Evolutionary conservation across 2,329 filamentous ascomycete species (phyloP).

Genomic region (Alternaria sp.): DNA sequence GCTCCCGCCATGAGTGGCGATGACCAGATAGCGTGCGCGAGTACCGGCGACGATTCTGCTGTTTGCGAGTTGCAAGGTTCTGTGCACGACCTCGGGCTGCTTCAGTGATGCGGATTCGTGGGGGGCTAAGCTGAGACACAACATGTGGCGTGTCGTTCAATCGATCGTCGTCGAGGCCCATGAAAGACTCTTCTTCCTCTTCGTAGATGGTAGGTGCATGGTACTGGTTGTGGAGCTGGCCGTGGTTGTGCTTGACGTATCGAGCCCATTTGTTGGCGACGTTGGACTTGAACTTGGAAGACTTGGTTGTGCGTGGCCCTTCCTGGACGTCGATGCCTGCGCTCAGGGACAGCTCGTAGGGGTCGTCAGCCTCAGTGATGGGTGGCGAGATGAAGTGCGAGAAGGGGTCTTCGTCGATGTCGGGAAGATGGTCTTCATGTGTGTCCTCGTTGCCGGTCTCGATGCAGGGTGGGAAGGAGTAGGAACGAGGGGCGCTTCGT

Average conservation of each 20-base stretch:
- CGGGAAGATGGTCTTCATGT: slow-evolving; percentile 38
- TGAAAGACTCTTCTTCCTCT: slow-evolving; percentile 51
- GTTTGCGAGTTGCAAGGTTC: slow-evolving; percentile 46
- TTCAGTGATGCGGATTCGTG: slow-evolving; percentile 42
- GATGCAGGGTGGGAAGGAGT: slow-evolving; percentile 49
- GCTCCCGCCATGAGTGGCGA: slow-evolving; percentile 54
- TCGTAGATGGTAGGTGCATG: slow-evolving; percentile 40
- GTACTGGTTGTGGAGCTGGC: slow-evolving; percentile 44
- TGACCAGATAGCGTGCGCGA: slow-evolving; percentile 52
- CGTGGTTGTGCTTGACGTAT: slow-evolving; percentile 51
- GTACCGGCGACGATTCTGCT: slow-evolving; percentile 41
- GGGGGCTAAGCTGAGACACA: slow-evolving; percentile 41
- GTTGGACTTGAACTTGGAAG: slow-evolving; percentile 51
- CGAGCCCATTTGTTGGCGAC: slow-evolving; percentile 54
- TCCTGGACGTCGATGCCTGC: slow-evolving; percentile 51
- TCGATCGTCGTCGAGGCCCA: slow-evolving; percentile 49
- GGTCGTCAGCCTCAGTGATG: slow-evolving; percentile 53
- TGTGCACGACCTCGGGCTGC: slow-evolving; percentile 50
- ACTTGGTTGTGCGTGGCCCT: slow-evolving; percentile 41
- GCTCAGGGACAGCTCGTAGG: slow-evolving; percentile 50
- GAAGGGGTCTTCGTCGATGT: slow-evolving; percentile 56
- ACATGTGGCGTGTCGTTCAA: slow-evolving; percentile 43
- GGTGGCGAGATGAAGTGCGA: slow-evolving; percentile 55
- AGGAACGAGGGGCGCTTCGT: slow-evolving; percentile 39
- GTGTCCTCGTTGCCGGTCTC: slow-evolving; percentile 38